Base-by-base conservation (phyloP, 176 grass and related monocot genomes). In the Oryza longistaminata region DNA sequence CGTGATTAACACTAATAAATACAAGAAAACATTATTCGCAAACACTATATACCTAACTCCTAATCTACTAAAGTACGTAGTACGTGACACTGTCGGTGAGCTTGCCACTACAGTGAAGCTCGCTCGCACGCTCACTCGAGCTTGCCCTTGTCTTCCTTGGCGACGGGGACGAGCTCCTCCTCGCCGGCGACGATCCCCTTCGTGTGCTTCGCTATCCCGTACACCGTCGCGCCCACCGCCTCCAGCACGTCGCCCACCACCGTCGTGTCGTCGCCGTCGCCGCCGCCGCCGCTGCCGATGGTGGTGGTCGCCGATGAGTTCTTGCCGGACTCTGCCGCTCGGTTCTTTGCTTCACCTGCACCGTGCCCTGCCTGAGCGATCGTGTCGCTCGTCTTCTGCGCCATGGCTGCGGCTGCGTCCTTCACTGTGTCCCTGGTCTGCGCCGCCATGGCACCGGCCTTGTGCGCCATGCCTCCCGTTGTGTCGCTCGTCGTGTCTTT, bases 171-270 rank as follows among this genome's bases (percentile, higher is more conserved):
- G 70, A 85, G 17, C 79, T 73, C 73, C 79, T 95, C 92, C 64
- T 87, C 86, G 66, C 87, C 93, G 43, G 88, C 88, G 17, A 98
- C 89, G 52, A 98, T 82, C 10, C 73, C 89, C 77, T 91, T 93
- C 26, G 86, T 50, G 66, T 90, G 88, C 79, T 87, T 33, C 9
- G 79, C 89, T 21, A 95, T 70, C 15, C 89, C 91, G 13, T 83
- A 55, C 72, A 95, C 89, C 0, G 95, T 84, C 53, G 87, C 87
- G 50, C 95, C 95, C 37, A 95, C 80, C 29, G 85, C 89, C 79
- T 93, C 89, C 68, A 83, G 83, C 4, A 91, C 70, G 73, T 90
- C 90, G 6, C 87, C 91, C 4, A 74, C 50, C 2, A 86, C 42
- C 76, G 86, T 93, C 1, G 81, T 82, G 34, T 16, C 61, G 1